These are phyloP conservation scores for Dothidotthia symphoricarpi DNA, from an alignment of 2,329 filamentous ascomycete genomes.

Conservation along the genomic window DNA sequence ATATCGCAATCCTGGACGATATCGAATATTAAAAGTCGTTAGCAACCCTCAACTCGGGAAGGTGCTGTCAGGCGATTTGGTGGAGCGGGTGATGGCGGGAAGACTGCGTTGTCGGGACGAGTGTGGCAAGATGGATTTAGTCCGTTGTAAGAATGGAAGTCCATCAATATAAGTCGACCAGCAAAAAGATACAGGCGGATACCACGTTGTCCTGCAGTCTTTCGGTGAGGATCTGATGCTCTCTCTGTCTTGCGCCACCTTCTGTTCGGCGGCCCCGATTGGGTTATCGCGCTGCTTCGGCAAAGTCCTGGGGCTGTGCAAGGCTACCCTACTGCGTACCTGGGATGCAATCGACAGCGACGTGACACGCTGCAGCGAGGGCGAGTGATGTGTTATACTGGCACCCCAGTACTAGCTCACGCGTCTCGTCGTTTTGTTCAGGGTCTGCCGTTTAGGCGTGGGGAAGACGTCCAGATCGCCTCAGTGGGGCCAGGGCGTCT, in stretches of 20 bases:
- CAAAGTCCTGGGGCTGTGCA: constrained; percentile 36
- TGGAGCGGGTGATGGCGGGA: constrained; percentile 24
- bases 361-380: constrained; percentile 24
- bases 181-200: constrained; percentile 28
- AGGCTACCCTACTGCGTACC: constrained; percentile 17
- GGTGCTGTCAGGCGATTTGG: constrained; percentile 24
- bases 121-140: constrained; percentile 34
- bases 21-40: constrained; percentile 24
- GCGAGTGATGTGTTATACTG: constrained; percentile 28
- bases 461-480: constrained; percentile 30
- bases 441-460: constrained; percentile 30
- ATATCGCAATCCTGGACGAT: constrained; percentile 19
- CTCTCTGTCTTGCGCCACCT: constrained; percentile 19
- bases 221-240: constrained; percentile 29
- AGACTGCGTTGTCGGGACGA: constrained; percentile 28
- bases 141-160: constrained; percentile 28
- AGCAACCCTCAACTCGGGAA: constrained; percentile 38
- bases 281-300: constrained; percentile 31
- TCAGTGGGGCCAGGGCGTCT: constrained; percentile 33
- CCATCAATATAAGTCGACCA: constrained; percentile 32
- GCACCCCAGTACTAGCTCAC: constrained; percentile 21
- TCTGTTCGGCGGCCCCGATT: constrained; percentile 32
- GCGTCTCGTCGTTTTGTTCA: constrained; percentile 26
- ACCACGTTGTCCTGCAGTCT: constrained; percentile 26
- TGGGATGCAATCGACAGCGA: constrained; percentile 26